Base-by-base conservation (phyloP, 345 rosid genomes). In the Populus nigra region DNA sequence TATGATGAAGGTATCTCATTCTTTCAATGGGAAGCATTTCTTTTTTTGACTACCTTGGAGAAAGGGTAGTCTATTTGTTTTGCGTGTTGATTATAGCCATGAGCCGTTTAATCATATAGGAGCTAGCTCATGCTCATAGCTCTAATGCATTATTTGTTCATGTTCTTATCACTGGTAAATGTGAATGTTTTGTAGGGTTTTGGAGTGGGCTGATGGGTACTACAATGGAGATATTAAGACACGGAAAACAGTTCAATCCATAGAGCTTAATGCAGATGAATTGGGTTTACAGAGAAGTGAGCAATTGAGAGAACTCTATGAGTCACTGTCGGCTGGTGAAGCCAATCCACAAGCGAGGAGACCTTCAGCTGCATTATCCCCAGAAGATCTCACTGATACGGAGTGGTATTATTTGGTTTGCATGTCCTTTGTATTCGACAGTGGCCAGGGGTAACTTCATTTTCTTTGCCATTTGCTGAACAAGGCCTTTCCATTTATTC, bases 191-290 rank as follows among this genome's bases (percentile, higher is more conserved):
- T 65, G 76, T 39, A 96, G 99, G 84, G 83, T 88, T 33, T 82
- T 96, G 88, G 93, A 90, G 73, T 96, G 99, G 99, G 91, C 88
- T 35, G 91, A 90, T 78, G 99, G 99, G 49, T 92, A 92, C 81
- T 96, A 96, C 86, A 96, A 96, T 79, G 99, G 99, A 65, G 97
- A 92, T 70, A 96, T 96, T 55, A 96, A 96, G 88, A 96, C 99
- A 6, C 89, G 98, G 81, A 96, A 92, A 83, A 91, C 94, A 65
- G 83, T 90, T 80, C 98, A 92, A 87, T 85, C 97, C 71, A 82
- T 79, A 4, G 99, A 94, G 70, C 83, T 89, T 53, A 86, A 88
- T 83, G 86, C 85, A 18, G 92, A 91, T 79, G 84, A 89, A 66
- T 71, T 92, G 67, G 93, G 92, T 73, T 90, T 93, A 74, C 95